Evolutionary conservation across 495 filamentous ascomycete species (phyloP), one percentile per base, ranked within the genome.

Genomic region (Schizothecium vesticola): DNA sequence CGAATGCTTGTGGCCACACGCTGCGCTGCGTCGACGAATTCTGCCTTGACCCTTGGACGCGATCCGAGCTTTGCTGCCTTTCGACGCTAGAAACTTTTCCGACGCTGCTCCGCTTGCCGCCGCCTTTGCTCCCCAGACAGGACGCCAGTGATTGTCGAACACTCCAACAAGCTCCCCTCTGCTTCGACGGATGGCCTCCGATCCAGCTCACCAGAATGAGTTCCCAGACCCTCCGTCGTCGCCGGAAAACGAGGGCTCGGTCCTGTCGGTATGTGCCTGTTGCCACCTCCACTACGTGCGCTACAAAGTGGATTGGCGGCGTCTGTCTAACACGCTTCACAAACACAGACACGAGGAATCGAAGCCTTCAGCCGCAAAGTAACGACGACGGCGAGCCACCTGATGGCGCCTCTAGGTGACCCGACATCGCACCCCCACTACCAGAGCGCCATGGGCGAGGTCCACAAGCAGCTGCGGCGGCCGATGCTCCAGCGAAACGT

Each of bases 311-410:
- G 43, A 51, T 51, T 51, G 19, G 43, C 43, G 19, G 6, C 16
- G 6, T 6, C 7, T 51, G 43, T 51, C 43, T 51, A 51, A 10
- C 23, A 31, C 19, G 1, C 61, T 23, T 63, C 67, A 70, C 43
- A 51, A 51, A 8, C 19, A 71, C 76, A 98, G 94, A 86, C 92
- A 58, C 89, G 92, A 74, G 91, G 94, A 70, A 81, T 99, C 69
- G 93, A 97, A 80, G 92, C 93, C 51, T 97, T 99, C 80, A 88
- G 92, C 63, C 87, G 93, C 72, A 99, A 97, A 81, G 93, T 99
- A 66, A 94, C 94, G 26, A 92, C 92, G 24, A 98, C 95, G 21
- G 96, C 95, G 56, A 90, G 88, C 75, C 93, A 96, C 75, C 83
- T 99, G 70, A 93, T 97, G 64, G 89, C 87, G 62, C 89, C 90